A percentile compares a stretch with the other conserved stretches of the same genome.
phyloP scores from a whole-genome alignment of 192 early-diverging fungal genomes.

The Dissophora globulifera region DNA sequence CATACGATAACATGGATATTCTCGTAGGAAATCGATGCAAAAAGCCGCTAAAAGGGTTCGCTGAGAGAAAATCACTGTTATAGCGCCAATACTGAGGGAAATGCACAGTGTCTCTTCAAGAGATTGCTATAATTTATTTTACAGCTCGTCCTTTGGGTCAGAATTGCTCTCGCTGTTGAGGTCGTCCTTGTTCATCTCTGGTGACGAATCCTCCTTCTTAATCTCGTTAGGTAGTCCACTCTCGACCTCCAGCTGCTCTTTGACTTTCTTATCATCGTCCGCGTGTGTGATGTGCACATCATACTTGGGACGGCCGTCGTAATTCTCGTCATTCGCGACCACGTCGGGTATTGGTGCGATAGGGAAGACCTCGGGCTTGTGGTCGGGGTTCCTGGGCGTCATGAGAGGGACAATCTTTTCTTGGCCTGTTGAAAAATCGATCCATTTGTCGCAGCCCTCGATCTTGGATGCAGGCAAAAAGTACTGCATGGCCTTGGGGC shows the following conservation, averaged over 20 bases:
- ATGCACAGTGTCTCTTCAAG: too few relatives aligned
- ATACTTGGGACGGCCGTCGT: constrained; percentile 3
- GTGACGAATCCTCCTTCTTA: constrained; percentile 2
- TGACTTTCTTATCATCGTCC: constrained; percentile 9
- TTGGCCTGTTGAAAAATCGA: constrained; percentile 31
- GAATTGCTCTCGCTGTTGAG: not conserved
- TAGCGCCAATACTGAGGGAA: too few relatives aligned
- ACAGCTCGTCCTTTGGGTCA: constrained; percentile 36
- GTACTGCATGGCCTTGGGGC: constrained; percentile 22
- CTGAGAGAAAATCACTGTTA: not conserved
- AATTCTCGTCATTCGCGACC: not conserved
- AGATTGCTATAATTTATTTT: too few relatives aligned
- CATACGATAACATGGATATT: too few relatives aligned
- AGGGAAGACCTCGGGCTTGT: constrained; percentile 30
- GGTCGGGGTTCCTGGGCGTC: constrained; percentile 5
- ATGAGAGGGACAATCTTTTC: constrained; percentile 21
- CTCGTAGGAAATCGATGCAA: too few relatives aligned
- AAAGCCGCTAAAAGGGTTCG: too few relatives aligned
- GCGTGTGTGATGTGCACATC: too few relatives aligned
- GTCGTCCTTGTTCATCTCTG: too few relatives aligned
- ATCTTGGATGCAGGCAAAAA: constrained; percentile 42
- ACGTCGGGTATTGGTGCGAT: constrained; percentile 21
- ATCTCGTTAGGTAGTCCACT: not conserved
- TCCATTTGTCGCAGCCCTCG: constrained; percentile 45
- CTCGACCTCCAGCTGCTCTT: constrained; percentile 4